Evolutionary conservation across 768 basidiomycete species (phyloP), one percentile per base, ranked within the genome.

Genomic region (Mrakia frigida): DNA sequence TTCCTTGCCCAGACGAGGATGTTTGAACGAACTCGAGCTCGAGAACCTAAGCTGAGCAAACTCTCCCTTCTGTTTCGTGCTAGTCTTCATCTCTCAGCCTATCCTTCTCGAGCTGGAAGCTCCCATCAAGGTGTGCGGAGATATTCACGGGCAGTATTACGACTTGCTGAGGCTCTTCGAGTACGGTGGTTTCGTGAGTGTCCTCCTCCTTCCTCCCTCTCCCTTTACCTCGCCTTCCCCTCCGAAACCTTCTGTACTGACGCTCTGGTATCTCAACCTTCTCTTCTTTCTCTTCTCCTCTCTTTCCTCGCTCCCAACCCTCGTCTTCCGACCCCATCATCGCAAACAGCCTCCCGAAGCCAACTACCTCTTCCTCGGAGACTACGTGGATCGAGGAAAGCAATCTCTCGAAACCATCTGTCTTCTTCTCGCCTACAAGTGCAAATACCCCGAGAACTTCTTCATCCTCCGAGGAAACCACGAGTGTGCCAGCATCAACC

Each of bases 401-500:
- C 78, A 79, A 52, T 76, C 75, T 46, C 78, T 79, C 67, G 78
- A 79, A 73, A 79, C 78, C n/a, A 79, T 79, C 75, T 79, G 78
- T 53, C 75, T 79, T 16, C 63, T 79, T 6, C 73, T 79, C 43
- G 78, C 78, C 14, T 79, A 79, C 73, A 79, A 79, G 72, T 74
- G 74, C 75, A 79, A 79, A 53, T 79, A 79, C 70, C 78, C 78
- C 23, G 78, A 79, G 52, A 79, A 79, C 78, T 79, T 79, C 75
- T 79, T 79, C 53, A 70, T 79, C 67, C 68, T 79, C 31, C 75
- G 78, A n/a, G 78, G 78, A 41, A 79, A 79, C 73, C 78, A 79
- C 67, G 78, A 79, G 53, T 74, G 65, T 4, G 78, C 78, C 11
- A 52, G 43, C 41, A 79, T 76, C 72, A 79, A 79, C 69, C 67